phyloP scores from a whole-genome alignment of 2,329 filamentous ascomycete species.

The Aspergillus hortae region DNA sequence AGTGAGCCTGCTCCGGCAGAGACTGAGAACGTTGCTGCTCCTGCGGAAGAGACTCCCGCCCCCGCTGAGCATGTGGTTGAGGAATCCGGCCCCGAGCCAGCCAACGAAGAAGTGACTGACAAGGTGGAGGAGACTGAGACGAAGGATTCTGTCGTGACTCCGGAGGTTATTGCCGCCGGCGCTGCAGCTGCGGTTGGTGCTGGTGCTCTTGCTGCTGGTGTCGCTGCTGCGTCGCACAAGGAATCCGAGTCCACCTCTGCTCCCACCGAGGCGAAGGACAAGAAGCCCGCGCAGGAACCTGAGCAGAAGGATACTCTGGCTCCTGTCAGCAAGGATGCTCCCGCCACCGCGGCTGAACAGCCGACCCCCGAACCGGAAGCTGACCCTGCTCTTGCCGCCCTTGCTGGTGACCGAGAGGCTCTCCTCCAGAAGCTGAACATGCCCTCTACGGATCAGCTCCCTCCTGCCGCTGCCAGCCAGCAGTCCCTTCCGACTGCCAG shows the following conservation, averaged over 20 bases:
- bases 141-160: conserved; percentile 18
- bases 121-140: conserved; percentile 8
- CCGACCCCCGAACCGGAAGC: conserved; percentile 29
- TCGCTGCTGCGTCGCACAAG: conserved; percentile 11
- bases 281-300: conserved; percentile 1
- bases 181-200: conserved; percentile 22
- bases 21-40: not conserved
- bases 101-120: conserved; percentile 4
- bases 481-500: conserved; percentile 2
- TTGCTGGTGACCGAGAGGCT: conserved; percentile 31
- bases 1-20: conserved; percentile 4
- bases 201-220: conserved; percentile 18
- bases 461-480: conserved; percentile 48
- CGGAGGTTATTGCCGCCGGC: conserved; percentile 25
- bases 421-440: conserved; percentile 28
- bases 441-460: conserved; percentile 28
- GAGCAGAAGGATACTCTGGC: not conserved
- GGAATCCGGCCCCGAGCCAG: conserved; percentile 1
- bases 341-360: conserved; percentile 14
- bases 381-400: conserved; percentile 28
- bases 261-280: conserved; percentile 14
- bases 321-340: conserved; percentile 9
- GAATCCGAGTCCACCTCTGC: conserved; percentile 9
- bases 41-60: not conserved
- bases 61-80: conserved; percentile 3